Evolutionary conservation across 169 alveolate species (phyloP), one percentile per base, ranked within the genome.

Genomic region (Cystoisospora suis): DNA sequence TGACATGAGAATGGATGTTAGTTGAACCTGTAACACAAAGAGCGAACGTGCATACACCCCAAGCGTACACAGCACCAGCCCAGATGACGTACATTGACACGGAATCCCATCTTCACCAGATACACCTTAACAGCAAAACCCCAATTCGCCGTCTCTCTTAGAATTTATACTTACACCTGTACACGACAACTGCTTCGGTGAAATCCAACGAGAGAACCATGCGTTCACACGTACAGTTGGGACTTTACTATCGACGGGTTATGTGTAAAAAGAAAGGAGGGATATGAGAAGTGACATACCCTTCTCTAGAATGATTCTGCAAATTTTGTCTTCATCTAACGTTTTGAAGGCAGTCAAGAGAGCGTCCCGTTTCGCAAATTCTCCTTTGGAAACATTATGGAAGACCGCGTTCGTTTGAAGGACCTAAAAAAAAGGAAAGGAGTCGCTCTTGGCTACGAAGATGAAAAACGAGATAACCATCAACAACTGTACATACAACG

Each of bases 311-410:
- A 98, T 98, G 72, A 95, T 94, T 91, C 95, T 96, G 91, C 98
- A 94, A 46, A 98, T 97, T n/a, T 93, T 95, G 65, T 96, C 97
- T 47, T 95, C 89, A 69, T 97, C 90, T 59, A 92, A 94, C 1
- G 98, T 95, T 56, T 98, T 98, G 88, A 98, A 98, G 69, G 95
- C 98, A 75, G 95, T 94, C 85, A 91, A 80, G 75, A 98, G 88
- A 85, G 97, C 98, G 80, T 97, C 97, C 87, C 94, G 93, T 20
- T 96, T 97, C 83, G 99, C 99, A 32, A 97, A 90, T 88, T 97
- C 98, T 34, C 99, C 99, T 93, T 97, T 98, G 5, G 99, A 95
- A 44, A 98, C 99, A 94, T 98, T 98, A 47, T 98, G 95, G 93
- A 96, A 98, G 40, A 98, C 96, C 61, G 96, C 95, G 79, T 96